Base-by-base conservation (phyloP, 495 filamentous ascomycete genomes). In the Penicillium waksmanii region DNA sequence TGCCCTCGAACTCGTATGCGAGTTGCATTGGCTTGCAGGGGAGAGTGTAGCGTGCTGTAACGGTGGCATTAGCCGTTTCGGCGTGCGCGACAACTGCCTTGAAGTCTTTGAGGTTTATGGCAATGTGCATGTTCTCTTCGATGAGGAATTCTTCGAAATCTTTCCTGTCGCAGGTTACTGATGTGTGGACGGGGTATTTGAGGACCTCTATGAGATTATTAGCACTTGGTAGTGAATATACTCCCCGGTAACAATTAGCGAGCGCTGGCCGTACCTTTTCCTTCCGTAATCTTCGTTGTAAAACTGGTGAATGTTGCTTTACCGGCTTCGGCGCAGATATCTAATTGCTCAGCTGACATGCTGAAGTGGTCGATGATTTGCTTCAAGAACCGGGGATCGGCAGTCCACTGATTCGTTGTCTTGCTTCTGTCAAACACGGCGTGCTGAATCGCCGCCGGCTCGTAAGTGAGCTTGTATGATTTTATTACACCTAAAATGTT, bases 361-460 rank as follows among this genome's bases (percentile, higher is more conserved):
- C 90, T 92, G 70, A 98, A 98, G 71, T 97, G 92, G 43, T 96
- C 93, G 63, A 92, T 88, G 53, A 96, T 87, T 65, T 96, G 91
- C 66, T 86, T 87, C 27, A 98, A 73, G 4, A 89, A 85, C 34
- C 81, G 82, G 5, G 93, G 86, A 47, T 87, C 82, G 23, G 96
- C 90, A 23, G 77, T 82, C 93, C 95, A 98, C 42, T 81, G 79
- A 63, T 96, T 96, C 1, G 73, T 80, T 5, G 90, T 87, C 38
- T 76, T 78, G 11, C 80, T 80, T 35, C 78, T 85, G 69, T 96
- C 87, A 68, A 98, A 98, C 34, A 94, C 82, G 15, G 94, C 96
- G 71, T 96, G 91, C 70, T 93, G 89, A 12, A 93, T 84, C 15
- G 88, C 82, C 33, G 84, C 84, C 18, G 89, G 81, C 69, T 98